phyloP scores from a whole-genome alignment of 1,284 basidiomycete species.

The Cryptococcus sp. region DNA sequence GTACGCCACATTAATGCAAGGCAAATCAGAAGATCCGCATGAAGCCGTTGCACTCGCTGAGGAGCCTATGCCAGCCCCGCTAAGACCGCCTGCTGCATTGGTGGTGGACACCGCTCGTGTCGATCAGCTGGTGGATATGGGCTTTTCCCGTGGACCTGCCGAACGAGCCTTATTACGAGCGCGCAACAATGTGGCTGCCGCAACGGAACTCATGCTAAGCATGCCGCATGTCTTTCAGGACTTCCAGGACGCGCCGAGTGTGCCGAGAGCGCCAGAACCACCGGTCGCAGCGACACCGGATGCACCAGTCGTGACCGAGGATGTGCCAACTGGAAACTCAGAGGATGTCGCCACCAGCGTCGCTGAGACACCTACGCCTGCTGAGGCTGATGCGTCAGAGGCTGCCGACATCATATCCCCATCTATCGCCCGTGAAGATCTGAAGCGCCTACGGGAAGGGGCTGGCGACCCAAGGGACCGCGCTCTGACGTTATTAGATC shows the following conservation, averaged over 20 bases:
- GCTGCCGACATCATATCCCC: constrained; percentile 24
- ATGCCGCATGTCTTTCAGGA: constrained; percentile 71
- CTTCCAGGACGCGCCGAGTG: not conserved
- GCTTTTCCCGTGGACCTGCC: constrained; percentile 83
- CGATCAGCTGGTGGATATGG: constrained; percentile 90
- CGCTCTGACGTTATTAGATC: constrained; percentile 78
- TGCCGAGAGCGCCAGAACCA: constrained; percentile 1
- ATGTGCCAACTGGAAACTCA: not conserved
- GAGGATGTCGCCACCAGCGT: not conserved
- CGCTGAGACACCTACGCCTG: constrained; percentile 5
- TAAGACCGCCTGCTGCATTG: constrained; percentile 51
- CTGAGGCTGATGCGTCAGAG: constrained; percentile 5
- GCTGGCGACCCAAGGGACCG: constrained; percentile 67
- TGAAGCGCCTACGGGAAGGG: constrained; percentile 68
- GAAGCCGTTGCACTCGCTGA: not conserved
- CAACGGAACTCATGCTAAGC: constrained; percentile 82
- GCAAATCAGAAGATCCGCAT: constrained; percentile 71
- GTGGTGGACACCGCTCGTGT: constrained; percentile 68
- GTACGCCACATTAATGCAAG: constrained; percentile 78
- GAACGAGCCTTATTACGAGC: constrained; percentile 79
- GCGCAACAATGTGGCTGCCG: constrained; percentile 85
- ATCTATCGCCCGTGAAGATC: constrained; percentile 51
- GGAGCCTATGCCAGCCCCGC: constrained; percentile 47
- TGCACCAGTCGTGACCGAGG: not conserved
- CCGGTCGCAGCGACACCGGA: not conserved